phyloP scores from a whole-genome alignment of 169 alveolate genomes.

The Nephromyces sp. region DNA sequence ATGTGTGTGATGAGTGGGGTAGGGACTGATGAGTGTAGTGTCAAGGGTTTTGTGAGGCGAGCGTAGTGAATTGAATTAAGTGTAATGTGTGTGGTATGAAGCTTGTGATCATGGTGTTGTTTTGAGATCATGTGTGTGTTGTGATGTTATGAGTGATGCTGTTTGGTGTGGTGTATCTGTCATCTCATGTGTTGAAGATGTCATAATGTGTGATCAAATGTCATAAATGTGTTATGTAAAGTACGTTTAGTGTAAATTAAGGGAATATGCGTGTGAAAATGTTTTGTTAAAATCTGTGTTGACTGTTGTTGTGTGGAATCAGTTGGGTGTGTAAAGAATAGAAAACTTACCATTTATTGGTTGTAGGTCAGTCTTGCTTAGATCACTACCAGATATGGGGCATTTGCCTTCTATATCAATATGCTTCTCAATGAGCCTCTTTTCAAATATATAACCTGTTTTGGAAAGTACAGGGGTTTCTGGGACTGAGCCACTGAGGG shows the following conservation, averaged over 20 bases:
- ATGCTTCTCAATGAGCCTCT: slow-evolving; percentile 42
- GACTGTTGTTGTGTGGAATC: no score
- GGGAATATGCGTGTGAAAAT: no score
- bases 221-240: no score
- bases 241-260: no score
- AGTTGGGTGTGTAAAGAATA: no score
- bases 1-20: no score
- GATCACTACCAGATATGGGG: slow-evolving; percentile 34
- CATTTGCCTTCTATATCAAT: slow-evolving; percentile 27
- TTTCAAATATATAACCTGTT: slow-evolving; percentile 47
- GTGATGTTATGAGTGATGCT: neutral
- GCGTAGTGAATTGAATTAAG: no score
- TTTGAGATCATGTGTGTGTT: neutral
- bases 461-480: slow-evolving; percentile 51
- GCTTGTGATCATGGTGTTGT: no score
- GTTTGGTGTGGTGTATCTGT: neutral
- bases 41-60: no score
- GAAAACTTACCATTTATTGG: slow-evolving; percentile 20
- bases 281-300: no score
- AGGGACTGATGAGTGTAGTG: no score
- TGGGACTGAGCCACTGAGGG: slow-evolving; percentile 49
- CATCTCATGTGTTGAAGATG: neutral
- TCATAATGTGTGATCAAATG: neutral
- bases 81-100: no score
- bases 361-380: slow-evolving; percentile 21